Conservation (phyloP, 2,329 filamentous ascomycete genomes). For the Calonectria naviculata region DNA sequence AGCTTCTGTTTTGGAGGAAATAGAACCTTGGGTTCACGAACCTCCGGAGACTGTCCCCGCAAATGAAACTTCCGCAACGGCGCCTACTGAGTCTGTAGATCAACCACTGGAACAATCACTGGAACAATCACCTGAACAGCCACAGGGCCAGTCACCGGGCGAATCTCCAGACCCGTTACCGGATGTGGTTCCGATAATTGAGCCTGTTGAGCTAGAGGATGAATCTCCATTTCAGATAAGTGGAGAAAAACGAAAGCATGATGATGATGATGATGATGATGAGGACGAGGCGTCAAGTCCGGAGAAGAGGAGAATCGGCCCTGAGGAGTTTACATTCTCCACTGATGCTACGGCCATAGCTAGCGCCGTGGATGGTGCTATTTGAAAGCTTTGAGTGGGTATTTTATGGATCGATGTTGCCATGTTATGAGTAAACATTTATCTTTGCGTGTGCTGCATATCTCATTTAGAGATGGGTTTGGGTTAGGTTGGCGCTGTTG, state of each 20-base stretch:
- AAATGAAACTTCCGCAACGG: too few species aligned
- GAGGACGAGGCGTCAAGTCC: background rate
- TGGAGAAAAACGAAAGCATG: background rate
- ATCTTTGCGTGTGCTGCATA: background rate
- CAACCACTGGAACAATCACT: too few species aligned
- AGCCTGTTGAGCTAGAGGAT: background rate
- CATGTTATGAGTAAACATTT: background rate
- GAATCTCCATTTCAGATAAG: too few species aligned
- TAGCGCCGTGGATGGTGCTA: too few species aligned
- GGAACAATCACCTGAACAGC: too few species aligned
- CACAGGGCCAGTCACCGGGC: too few species aligned
- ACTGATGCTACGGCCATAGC: background rate
- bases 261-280: background rate
- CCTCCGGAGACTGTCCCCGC: too few species aligned
- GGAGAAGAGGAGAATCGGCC: background rate
- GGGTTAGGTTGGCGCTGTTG: too few species aligned
- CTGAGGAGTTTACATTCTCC: background rate
- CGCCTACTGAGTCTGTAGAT: fast-evolving
- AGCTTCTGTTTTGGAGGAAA: background rate
- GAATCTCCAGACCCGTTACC: too few species aligned
- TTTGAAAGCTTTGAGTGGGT: background rate
- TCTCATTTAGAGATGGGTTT: background rate
- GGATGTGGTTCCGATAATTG: too few species aligned
- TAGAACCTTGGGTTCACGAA: background rate
- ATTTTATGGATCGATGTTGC: too few species aligned